phyloP scores from a whole-genome alignment of 83 land plant species.

The Larix sibirica region DNA sequence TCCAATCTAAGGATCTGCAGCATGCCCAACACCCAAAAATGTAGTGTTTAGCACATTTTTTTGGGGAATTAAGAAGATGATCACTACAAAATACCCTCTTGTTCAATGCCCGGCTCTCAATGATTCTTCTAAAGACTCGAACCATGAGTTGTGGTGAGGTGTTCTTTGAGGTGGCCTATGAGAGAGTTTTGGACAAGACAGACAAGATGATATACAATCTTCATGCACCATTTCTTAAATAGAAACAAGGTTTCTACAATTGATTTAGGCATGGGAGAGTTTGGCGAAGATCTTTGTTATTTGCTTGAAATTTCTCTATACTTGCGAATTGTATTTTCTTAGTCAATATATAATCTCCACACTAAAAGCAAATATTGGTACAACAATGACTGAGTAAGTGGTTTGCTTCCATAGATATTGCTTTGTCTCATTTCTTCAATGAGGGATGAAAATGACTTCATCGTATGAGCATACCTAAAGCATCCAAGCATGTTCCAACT shows the following conservation, averaged over 20 bases:
- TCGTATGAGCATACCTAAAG: no score
- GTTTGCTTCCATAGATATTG: no score
- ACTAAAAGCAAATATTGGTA: no score
- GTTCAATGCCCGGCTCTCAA: conserved; percentile 73
- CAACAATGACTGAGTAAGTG: no score
- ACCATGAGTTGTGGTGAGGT: conserved; percentile 95
- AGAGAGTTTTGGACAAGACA: conserved; percentile 92
- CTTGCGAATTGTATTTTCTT: no score
- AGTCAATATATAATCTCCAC: no score
- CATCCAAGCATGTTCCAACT: no score
- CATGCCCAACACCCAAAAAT: conserved; percentile 66
- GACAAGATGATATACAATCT: conserved; percentile 93
- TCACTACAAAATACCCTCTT: conserved; percentile 57
- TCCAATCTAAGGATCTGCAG: conserved; percentile 83
- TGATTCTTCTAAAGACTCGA: conserved; percentile 79
- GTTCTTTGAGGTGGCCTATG: conserved; percentile 91
- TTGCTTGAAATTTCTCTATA: conserved; percentile 65
- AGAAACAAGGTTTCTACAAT: conserved; percentile 85
- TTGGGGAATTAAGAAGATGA: conserved; percentile 80
- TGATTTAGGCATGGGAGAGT: no score
- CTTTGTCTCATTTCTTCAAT: no score
- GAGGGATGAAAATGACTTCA: no score
- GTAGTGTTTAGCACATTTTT: conserved; percentile 74
- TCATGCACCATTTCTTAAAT: conserved; percentile 67
- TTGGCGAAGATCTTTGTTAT: conserved; percentile 90